Evolutionary conservation across 768 basidiomycete species (phyloP).

Genomic region (Phallus indusiatus): DNA sequence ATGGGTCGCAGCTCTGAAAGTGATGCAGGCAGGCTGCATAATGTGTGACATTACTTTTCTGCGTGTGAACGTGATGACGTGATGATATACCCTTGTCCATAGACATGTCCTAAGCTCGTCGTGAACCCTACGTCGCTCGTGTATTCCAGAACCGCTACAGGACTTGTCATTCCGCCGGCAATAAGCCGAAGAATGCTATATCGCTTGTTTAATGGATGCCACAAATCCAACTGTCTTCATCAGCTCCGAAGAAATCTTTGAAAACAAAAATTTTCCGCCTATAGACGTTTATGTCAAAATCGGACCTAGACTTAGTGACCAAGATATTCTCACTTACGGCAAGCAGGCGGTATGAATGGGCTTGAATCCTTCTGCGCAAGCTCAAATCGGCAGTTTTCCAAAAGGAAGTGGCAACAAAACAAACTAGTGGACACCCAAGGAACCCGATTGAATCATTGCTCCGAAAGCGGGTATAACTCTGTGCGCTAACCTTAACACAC

Average conservation of each 20-base stretch:
- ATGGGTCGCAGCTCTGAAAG: no score
- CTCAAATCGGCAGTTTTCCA: conserved; percentile 44
- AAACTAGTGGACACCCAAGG: conserved; percentile 12
- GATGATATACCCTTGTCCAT: no score
- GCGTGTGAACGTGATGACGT: no score
- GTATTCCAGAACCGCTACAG: background rate
- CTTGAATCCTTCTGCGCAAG: conserved; percentile 50
- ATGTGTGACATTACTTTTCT: no score
- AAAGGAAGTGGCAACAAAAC: background rate
- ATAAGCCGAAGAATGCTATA: conserved; percentile 16
- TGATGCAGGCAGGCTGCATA: no score
- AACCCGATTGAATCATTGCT: conserved; percentile 37
- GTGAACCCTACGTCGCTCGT: no score
- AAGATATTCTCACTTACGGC: conserved; percentile 29
- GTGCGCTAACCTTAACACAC: conserved; percentile 24
- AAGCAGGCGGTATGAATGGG: conserved; percentile 51
- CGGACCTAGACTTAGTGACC: conserved; percentile 23
- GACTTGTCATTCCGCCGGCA: conserved; percentile 24
- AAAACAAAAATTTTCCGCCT: conserved; percentile 26
- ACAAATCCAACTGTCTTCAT: conserved; percentile 71
- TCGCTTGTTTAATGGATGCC: conserved; percentile 55
- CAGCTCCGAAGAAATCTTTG: conserved; percentile 30
- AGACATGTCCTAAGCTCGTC: no score
- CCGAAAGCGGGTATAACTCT: conserved; percentile 54
- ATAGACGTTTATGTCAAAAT: conserved; percentile 19